phyloP scores from a whole-genome alignment of 2,329 filamentous ascomycete species.

The Exophiala sideris region DNA sequence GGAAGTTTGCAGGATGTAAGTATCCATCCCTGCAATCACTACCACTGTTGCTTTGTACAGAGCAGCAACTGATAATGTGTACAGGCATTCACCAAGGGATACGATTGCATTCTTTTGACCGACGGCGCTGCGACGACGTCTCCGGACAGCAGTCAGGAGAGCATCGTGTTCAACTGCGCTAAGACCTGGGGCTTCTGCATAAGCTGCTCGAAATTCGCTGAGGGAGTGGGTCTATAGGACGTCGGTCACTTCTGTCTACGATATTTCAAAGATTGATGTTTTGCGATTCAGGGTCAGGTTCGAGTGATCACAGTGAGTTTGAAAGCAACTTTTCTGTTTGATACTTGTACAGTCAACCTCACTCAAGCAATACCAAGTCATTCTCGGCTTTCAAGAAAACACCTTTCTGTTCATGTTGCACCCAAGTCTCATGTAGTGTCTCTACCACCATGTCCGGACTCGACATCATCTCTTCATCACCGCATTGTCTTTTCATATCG shows the following conservation, averaged over 20 bases:
- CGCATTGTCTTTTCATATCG: too few relatives aligned
- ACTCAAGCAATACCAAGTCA: too few relatives aligned
- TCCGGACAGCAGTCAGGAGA: slow-evolving; percentile 25
- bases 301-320: neutral
- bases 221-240: slow-evolving; percentile 14
- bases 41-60: too few relatives aligned
- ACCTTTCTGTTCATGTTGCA: too few relatives aligned
- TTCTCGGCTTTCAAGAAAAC: too few relatives aligned
- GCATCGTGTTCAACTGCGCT: slow-evolving; percentile 27
- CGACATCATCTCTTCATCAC: too few relatives aligned
- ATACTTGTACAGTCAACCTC: too few relatives aligned
- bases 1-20: slow-evolving; percentile 51
- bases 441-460: too few relatives aligned
- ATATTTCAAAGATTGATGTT: neutral
- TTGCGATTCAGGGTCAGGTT: neutral
- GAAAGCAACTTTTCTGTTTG: too few relatives aligned
- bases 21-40: neutral
- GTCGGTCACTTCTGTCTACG: neutral
- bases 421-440: too few relatives aligned
- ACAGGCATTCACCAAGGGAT: slow-evolving; percentile 52
- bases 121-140: slow-evolving; percentile 53
- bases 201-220: slow-evolving; percentile 23
- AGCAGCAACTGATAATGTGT: neutral
- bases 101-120: slow-evolving; percentile 54
- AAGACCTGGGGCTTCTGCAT: slow-evolving; percentile 28